phyloP scores from a whole-genome alignment of 345 rosid genomes.

The Brassica nigra region DNA sequence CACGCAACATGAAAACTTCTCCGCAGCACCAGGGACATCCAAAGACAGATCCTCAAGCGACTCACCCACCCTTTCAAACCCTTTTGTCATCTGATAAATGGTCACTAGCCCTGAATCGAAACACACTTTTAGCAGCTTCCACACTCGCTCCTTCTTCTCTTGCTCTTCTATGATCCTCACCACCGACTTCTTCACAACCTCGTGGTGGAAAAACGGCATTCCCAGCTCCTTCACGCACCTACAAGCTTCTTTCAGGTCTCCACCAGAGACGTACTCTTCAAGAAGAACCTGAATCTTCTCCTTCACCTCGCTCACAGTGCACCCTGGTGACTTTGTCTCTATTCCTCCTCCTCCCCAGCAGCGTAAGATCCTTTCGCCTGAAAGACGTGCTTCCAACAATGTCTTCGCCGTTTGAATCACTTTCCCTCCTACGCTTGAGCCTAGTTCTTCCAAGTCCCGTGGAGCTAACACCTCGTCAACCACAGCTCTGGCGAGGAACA shows the following conservation, averaged over 20 bases:
- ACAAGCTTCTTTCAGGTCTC: slow-evolving; percentile 68
- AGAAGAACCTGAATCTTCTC: slow-evolving; percentile 64
- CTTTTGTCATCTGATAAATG: slow-evolving; percentile 75
- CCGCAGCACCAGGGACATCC: slow-evolving; percentile 78
- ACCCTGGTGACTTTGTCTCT: slow-evolving; percentile 53
- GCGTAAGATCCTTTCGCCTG: slow-evolving; percentile 76
- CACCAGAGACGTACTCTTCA: slow-evolving; percentile 83
- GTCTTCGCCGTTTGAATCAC: slow-evolving; percentile 80
- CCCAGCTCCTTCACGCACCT: slow-evolving; percentile 81
- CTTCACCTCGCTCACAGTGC: slow-evolving; percentile 75
- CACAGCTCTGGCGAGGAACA: slow-evolving; percentile 82
- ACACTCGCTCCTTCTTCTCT: slow-evolving; percentile 54
- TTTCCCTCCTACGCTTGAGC: slow-evolving; percentile 54
- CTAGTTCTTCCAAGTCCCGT: slow-evolving; percentile 71
- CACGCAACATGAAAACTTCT: slow-evolving; percentile 52
- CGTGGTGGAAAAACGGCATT: slow-evolving; percentile 90
- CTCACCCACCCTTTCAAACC: slow-evolving; percentile 68
- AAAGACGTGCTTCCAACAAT: slow-evolving; percentile 68
- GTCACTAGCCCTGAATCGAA: slow-evolving; percentile 71
- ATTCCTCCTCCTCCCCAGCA: slow-evolving; percentile 84
- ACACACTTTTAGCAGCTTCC: slow-evolving; percentile 61
- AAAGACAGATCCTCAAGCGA: slow-evolving; percentile 72
- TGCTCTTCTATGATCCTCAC: slow-evolving; percentile 65
- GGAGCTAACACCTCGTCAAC: slow-evolving; percentile 88
- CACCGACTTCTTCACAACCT: slow-evolving; percentile 74